Evolutionary conservation across 2,329 filamentous ascomycete species (phyloP), one percentile per base, ranked within the genome.

Genomic region (Cercospora sp.): DNA sequence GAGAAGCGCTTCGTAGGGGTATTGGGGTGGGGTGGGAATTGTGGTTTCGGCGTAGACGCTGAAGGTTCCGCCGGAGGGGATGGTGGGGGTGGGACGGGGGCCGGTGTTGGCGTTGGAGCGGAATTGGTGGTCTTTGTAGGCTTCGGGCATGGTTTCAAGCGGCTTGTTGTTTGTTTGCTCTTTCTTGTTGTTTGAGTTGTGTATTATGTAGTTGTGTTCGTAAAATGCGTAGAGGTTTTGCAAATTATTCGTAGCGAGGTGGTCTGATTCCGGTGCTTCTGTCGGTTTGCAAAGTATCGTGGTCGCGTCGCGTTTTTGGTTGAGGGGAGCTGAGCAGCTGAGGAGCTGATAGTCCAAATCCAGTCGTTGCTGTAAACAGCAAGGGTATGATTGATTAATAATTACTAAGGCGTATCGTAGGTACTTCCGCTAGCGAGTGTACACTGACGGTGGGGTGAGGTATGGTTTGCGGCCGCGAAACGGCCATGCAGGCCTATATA

Each of bases 1-100:
- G 60, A 81, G 77, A 3, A 84, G 73, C 8, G 78, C 77, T 26
- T 80, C 75, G 78, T 82, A 83, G 68, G 84, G 80, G n/a, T 77
- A 73, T 23, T 78, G 70, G 3, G 81, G 76, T 8, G 81, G 78
- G 1, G 82, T 82, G 53, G 75, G 72, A 73, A 84, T 82, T 33
- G 73, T 70, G 55, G 73, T 78, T 62, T 79, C 70, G 45, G 73
- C 73, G 66, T 76, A 77, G 33, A 77, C 69, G 66, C 74, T 77
- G 69, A 77, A 80, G 48, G 73, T 55, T 64, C 76, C 77, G 60
- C 77, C 78, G 13, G 70, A 64, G 31, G 74, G 77, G 13, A 79
- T 73, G 61, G 71, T 72, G 30, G 73, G 72, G 6, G 72, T 77
- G 12, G 73, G 61, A 13, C 76, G 72, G 12, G 76, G 75, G 4